Evolutionary conservation across 73 alveolate species (phyloP).

Genomic region (Uronychia setigera): DNA sequence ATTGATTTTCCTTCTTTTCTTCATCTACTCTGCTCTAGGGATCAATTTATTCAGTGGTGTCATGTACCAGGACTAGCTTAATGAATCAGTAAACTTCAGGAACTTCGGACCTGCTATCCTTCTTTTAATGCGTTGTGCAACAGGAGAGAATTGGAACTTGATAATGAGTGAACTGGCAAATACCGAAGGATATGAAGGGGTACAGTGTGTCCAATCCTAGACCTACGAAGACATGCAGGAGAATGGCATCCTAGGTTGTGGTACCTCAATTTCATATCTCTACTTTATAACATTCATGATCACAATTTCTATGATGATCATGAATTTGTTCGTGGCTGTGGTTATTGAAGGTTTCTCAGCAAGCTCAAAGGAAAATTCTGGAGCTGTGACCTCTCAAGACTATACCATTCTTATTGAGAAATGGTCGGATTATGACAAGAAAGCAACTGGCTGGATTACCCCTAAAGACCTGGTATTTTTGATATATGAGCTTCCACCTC

Average conservation of each 20-base stretch:
- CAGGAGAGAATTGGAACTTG: constrained; percentile 92
- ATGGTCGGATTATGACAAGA: constrained; percentile 14
- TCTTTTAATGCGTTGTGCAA: constrained; percentile 79
- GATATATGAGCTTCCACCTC: constrained; percentile 39
- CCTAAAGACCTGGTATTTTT: constrained; percentile 11
- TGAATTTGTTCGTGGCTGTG: constrained; percentile 33
- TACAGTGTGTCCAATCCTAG: constrained; percentile 11
- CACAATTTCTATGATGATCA: constrained; percentile 8
- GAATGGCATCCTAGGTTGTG: constrained; percentile 28
- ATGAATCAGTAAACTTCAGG: constrained; percentile 76
- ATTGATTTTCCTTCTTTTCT: constrained; percentile 82
- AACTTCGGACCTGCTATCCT: constrained; percentile 80
- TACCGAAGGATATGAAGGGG: constrained; percentile 17
- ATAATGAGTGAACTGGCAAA: constrained; percentile 64
- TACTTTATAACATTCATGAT: constrained; percentile 8
- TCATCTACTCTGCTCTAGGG: constrained; percentile 93
- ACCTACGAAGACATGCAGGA: constrained; percentile 12
- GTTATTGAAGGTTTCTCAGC: constrained; percentile 40
- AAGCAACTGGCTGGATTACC: constrained; percentile 19
- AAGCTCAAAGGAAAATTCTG: not conserved
- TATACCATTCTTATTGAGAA: not conserved
- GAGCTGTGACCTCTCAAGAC: not conserved
- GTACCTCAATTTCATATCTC: not conserved
- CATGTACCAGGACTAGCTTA: constrained; percentile 58
- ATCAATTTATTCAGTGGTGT: constrained; percentile 82